A percentile compares a stretch with the other conserved stretches of the same genome.
phyloP scores from a whole-genome alignment of 768 basidiomycete species.

The Phlegmacium glaucopus region DNA sequence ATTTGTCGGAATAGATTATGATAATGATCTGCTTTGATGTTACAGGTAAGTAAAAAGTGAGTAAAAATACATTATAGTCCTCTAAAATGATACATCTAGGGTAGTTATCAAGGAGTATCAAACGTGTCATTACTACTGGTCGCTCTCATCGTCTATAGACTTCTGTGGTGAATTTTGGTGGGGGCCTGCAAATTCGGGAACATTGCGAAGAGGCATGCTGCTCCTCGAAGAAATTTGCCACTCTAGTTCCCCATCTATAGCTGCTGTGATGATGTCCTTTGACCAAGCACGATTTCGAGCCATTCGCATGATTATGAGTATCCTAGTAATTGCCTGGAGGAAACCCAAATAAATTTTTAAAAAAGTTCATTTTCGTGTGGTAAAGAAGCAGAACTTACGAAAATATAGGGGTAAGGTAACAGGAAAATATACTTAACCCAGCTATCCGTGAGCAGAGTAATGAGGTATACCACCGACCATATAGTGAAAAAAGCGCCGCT shows the following conservation, averaged over 20 bases:
- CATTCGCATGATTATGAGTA: conserved; percentile 37
- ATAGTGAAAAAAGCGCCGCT: conserved; percentile 36
- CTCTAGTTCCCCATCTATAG: conserved; percentile 30
- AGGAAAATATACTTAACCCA: conserved; percentile 29
- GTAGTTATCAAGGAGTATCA: not conserved
- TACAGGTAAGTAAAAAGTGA: too few species aligned
- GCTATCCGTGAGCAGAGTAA: conserved; percentile 17
- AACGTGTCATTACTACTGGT: not conserved
- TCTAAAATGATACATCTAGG: too few species aligned
- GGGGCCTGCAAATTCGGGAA: conserved; percentile 1
- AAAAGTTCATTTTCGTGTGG: not conserved
- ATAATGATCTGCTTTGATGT: too few species aligned
- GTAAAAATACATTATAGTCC: too few species aligned
- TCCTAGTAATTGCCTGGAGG: conserved; percentile 31
- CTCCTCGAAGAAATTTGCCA: conserved; percentile 37
- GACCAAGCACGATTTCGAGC: conserved; percentile 39
- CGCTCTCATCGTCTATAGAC: conserved; percentile 16
- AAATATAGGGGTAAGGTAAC: conserved; percentile 27
- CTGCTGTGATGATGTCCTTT: conserved; percentile 29
- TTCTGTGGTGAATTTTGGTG: conserved; percentile 18
- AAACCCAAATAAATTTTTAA: too few species aligned
- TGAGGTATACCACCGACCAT: conserved; percentile 29
- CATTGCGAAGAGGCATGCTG: conserved; percentile 25
- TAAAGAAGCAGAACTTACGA: conserved; percentile 20
- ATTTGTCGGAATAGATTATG: too few species aligned